A percentile compares a stretch with the other conserved stretches of the same genome.
These are phyloP conservation scores for Sporothrix dimorphospora DNA, from an alignment of 2,329 filamentous ascomycete species.

Conservation along the genomic window DNA sequence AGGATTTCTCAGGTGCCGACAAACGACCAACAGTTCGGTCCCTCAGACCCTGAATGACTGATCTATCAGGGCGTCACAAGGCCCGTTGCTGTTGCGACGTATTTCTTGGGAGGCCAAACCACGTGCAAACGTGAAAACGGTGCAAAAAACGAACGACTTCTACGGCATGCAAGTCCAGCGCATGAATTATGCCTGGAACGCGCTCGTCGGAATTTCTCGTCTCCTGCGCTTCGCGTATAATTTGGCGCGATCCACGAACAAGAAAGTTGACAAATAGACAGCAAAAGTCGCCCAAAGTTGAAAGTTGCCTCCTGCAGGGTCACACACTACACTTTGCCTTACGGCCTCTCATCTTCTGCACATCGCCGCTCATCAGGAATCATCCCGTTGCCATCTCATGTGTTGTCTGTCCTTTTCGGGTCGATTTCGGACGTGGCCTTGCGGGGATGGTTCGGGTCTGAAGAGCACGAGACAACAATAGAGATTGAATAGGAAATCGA, in stretches of 20 bases:
- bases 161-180: not conserved
- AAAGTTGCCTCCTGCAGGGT: not conserved
- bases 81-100: not conserved
- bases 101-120: not conserved
- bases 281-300: not conserved
- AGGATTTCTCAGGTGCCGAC: not conserved
- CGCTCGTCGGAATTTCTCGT: not conserved
- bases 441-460: not conserved
- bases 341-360: no score
- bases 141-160: not conserved
- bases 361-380: no score
- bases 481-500: not conserved
- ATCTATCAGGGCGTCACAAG: not conserved
- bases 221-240: not conserved
- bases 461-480: not conserved
- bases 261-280: not conserved
- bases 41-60: not conserved
- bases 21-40: not conserved
- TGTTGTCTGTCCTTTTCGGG: constrained; percentile 9
- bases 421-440: constrained; percentile 3
- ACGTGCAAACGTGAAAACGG: not conserved
- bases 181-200: not conserved
- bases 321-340: not conserved
- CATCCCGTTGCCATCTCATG: not conserved
- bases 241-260: not conserved